Base-by-base conservation (phyloP, 768 basidiomycete genomes). In the Suillus discolor region DNA sequence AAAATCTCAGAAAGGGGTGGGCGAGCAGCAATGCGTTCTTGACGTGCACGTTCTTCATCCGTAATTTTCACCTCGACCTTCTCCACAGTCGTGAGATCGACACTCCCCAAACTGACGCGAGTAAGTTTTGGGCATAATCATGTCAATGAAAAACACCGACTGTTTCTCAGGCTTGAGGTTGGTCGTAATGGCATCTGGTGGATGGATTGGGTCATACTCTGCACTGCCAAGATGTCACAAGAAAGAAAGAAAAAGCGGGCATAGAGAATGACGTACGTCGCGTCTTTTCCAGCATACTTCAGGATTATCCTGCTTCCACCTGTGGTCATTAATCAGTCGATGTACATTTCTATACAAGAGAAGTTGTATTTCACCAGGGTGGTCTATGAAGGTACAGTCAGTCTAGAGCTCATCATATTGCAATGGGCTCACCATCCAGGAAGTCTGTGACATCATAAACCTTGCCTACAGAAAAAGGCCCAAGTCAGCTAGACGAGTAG, bases 231-330 rank as follows among this genome's bases (percentile, higher is more conserved):
- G 65, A 16, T 28, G 28, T n/a, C 18, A 47, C 25, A 36, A 65
- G 41, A 4, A 20, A 42, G 3, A 4, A 7, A 31, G 3, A 57
- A 45, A 69, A 65, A n/a, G 66, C 7, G 11, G 64, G 47, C 42
- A 54, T 49, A 53, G 67, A 47, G 64, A 72, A 74, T 38, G 6
- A 74, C 89, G 62, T 74, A 91, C 87, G 89, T 95, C 49, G 92
- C 92, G 73, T 93, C 94, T 76, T 89, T 90, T n/a, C 94, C 94
- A 4, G 90, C 92, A 71, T 93, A 92, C 74, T 91, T 91, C 66
- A 94, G 74, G 62, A 94, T 89, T 71, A 94, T 92, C 72, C 86
- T 89, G 71, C 87, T 87, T 8, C 93, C 93, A 49, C 93, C 91
- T 82, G 64, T 57, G 63, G 70, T 63, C 71, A 42, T 73, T 68